Percentiles rank a stretch among this genome's conserved stretches.
phyloP scores from a whole-genome alignment of 768 basidiomycete genomes.

The Pleurotus eryngii region DNA sequence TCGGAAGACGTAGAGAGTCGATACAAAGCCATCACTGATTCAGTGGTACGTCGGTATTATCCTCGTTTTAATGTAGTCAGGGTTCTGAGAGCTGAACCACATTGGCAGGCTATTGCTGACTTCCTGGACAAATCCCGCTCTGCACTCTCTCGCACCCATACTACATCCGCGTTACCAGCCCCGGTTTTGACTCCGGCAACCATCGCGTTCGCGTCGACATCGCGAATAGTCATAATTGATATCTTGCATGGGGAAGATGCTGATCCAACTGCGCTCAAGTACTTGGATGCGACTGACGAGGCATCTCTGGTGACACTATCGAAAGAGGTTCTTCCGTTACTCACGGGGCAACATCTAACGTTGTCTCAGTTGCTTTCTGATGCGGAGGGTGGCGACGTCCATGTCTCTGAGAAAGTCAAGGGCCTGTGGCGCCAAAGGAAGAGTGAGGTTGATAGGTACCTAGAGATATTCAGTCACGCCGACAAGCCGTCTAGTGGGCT shows the following conservation, averaged over 20 bases:
- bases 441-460: constrained; percentile 35
- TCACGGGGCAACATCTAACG: constrained; percentile 47
- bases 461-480: constrained; percentile 45
- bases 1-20: constrained; percentile 67
- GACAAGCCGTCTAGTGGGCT: constrained; percentile 37
- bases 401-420: constrained; percentile 60
- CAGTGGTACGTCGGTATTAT: constrained; percentile 44
- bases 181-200: constrained; percentile 79
- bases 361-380: constrained; percentile 50
- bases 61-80: background rate
- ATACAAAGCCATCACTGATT: constrained; percentile 77
- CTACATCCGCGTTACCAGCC: constrained; percentile 70
- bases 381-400: constrained; percentile 42
- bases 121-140: constrained; percentile 85
- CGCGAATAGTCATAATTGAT: constrained; percentile 50
- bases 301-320: constrained; percentile 50
- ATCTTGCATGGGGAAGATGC: constrained; percentile 61
- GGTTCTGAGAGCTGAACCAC: background rate
- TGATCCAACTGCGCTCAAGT: constrained; percentile 59
- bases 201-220: constrained; percentile 58
- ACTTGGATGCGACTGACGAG: constrained; percentile 56
- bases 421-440: constrained; percentile 60
- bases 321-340: constrained; percentile 31
- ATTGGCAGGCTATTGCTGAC: constrained; percentile 61
- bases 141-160: constrained; percentile 59